These are phyloP conservation scores for Ulmus americana DNA, from an alignment of 331 rosid genomes.

Conservation along the genomic window DNA sequence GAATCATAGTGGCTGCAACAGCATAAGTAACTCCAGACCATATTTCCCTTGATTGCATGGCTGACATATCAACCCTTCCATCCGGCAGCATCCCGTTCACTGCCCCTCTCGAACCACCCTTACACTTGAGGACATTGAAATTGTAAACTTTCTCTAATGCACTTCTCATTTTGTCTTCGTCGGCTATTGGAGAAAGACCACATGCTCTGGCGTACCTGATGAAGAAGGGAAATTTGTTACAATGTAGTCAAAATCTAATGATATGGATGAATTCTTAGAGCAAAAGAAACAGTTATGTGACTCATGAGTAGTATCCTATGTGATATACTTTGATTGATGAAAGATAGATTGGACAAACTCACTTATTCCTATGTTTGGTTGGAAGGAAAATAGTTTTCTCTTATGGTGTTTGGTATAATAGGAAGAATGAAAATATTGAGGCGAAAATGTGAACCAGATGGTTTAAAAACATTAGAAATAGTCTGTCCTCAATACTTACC, in stretches of 20 bases:
- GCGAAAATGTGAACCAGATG: no score
- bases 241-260: no score
- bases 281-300: no score
- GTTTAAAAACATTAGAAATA: constrained; percentile 1
- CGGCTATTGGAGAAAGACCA: constrained; percentile 66
- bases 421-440: no score
- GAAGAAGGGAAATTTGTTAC: no score
- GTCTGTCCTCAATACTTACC: constrained; percentile 34
- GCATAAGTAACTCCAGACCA: constrained; percentile 85
- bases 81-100: constrained; percentile 82
- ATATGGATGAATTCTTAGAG: no score
- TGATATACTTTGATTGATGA: no score
- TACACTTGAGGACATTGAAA: constrained; percentile 58
- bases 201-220: constrained; percentile 74
- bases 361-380: no score
- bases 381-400: no score
- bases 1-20: constrained; percentile 78
- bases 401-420: no score
- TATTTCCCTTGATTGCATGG: constrained; percentile 77
- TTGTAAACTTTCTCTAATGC: constrained; percentile 54
- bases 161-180: constrained; percentile 46
- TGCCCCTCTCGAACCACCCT: constrained; percentile 65
- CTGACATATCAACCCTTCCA: constrained; percentile 60
- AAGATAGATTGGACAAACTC: no score
- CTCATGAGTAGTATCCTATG: no score